phyloP scores from a whole-genome alignment of 768 basidiomycete species.

The Podaxis sp. region DNA sequence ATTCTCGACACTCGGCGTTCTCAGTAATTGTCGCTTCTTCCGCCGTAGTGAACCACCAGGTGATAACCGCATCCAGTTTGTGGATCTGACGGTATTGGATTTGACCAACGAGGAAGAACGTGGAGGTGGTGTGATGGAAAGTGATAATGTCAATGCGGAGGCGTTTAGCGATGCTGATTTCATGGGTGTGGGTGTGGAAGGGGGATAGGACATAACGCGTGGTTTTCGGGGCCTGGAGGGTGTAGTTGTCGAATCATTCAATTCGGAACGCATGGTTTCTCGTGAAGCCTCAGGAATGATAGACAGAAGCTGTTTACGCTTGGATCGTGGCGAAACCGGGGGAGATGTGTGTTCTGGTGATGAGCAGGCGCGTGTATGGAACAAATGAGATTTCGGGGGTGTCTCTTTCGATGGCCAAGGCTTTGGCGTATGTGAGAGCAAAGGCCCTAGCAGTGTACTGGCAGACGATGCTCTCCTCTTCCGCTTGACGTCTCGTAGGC shows the following conservation, averaged over 20 bases:
- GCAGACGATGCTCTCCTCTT: constrained; percentile 2
- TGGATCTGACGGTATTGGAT: background rate
- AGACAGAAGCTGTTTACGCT: constrained; percentile 15
- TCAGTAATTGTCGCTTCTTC: constrained; percentile 25
- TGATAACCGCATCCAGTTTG: background rate
- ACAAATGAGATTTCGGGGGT: constrained; percentile 17
- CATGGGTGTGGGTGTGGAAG: constrained; percentile 1
- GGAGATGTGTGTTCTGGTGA: constrained; percentile 13
- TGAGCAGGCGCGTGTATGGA: constrained; percentile 18
- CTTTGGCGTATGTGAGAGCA: constrained; percentile 6
- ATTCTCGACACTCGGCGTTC: constrained; percentile 33
- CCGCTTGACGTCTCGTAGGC: constrained; percentile 3
- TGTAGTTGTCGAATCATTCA: background rate
- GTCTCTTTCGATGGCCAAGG: constrained; percentile 14
- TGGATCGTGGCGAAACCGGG: constrained; percentile 14
- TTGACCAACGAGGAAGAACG: background rate
- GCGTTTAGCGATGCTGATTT: background rate
- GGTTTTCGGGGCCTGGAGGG: constrained; percentile 9
- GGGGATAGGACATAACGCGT: constrained; percentile 5
- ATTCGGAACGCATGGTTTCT: constrained; percentile 16
- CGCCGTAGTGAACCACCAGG: constrained; percentile 23
- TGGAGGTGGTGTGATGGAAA: background rate
- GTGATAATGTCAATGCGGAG: background rate
- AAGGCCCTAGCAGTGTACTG: background rate
- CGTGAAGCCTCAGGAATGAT: constrained; percentile 23